Conservation (phyloP, 192 early-diverging fungal species). For the Mycoemilia scoparia region DNA sequence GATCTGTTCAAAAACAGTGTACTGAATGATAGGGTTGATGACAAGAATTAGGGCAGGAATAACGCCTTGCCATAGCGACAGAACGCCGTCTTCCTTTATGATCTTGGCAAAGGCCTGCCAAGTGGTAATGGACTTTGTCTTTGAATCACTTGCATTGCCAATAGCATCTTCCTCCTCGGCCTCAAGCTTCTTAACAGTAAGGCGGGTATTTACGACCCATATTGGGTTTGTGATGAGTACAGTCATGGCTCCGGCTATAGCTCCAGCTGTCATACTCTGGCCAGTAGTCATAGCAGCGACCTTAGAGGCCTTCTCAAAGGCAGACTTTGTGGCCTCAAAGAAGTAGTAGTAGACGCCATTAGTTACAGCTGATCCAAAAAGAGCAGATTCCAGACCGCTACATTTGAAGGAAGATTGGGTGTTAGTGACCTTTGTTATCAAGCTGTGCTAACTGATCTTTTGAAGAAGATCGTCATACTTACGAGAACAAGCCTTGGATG, state of each 20-base stretch:
- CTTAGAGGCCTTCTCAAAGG: slow-evolving; percentile 50
- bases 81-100: slow-evolving; percentile 69
- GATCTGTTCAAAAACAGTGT: slow-evolving; percentile 93
- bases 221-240: slow-evolving; percentile 91
- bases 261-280: slow-evolving; percentile 87
- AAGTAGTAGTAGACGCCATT: slow-evolving; percentile 79
- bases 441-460: no score
- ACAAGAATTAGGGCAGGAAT: slow-evolving; percentile 92
- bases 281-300: slow-evolving; percentile 52
- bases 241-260: slow-evolving; percentile 67
- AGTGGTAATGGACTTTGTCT: slow-evolving; percentile 27
- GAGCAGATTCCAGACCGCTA: slow-evolving; percentile 72
- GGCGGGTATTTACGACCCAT: slow-evolving; percentile 95
- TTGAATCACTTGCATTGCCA: slow-evolving; percentile 13
- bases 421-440: background rate
- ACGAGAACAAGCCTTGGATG: slow-evolving; percentile 71
- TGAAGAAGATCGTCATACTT: no score
- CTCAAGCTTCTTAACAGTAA: slow-evolving; percentile 58
- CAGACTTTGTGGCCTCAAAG: slow-evolving; percentile 76
- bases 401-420: slow-evolving; percentile 1
- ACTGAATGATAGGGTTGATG: slow-evolving; percentile 99
- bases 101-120: slow-evolving; percentile 47
- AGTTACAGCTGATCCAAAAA: slow-evolving; percentile 93
- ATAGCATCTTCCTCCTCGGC: slow-evolving; percentile 25
- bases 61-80: slow-evolving; percentile 81